phyloP scores from a whole-genome alignment of 1,284 basidiomycete genomes.

The Schizophyllum amplum region DNA sequence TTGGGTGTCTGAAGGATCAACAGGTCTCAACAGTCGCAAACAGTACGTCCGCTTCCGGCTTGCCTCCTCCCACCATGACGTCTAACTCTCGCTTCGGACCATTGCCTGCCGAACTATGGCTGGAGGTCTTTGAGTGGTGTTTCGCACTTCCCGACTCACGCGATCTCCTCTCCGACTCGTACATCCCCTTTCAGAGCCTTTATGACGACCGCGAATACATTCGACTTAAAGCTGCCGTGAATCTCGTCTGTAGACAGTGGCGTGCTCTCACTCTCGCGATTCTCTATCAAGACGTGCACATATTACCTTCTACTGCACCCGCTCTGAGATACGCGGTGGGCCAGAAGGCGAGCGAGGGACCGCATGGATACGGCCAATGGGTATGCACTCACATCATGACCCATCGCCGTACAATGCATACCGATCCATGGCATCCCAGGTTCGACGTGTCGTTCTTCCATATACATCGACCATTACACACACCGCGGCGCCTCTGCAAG shows the following conservation, averaged over 20 bases:
- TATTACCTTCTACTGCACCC: too few relatives aligned
- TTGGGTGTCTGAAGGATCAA: not conserved
- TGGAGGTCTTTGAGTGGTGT: not conserved
- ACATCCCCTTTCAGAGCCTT: not conserved
- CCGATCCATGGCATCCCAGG: too few relatives aligned
- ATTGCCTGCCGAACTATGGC: not conserved
- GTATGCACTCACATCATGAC: conserved; percentile 21
- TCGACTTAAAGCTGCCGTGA: too few relatives aligned
- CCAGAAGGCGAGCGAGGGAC: too few relatives aligned
- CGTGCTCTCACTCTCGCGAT: too few relatives aligned
- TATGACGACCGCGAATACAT: too few relatives aligned
- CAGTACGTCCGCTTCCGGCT: too few relatives aligned
- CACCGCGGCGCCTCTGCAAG: conserved; percentile 22
- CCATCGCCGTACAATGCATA: too few relatives aligned
- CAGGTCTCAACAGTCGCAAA: not conserved
- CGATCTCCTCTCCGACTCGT: not conserved
- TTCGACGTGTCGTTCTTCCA: conserved; percentile 50
- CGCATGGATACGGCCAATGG: conserved; percentile 23
- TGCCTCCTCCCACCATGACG: not conserved
- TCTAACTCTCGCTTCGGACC: not conserved
- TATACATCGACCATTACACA: conserved; percentile 43
- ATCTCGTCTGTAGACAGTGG: too few relatives aligned
- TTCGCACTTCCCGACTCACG: not conserved
- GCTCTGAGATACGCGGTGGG: too few relatives aligned
- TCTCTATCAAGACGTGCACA: too few relatives aligned